Conservation (phyloP, 257 asterid species). For the Osmanthus fragrans region DNA sequence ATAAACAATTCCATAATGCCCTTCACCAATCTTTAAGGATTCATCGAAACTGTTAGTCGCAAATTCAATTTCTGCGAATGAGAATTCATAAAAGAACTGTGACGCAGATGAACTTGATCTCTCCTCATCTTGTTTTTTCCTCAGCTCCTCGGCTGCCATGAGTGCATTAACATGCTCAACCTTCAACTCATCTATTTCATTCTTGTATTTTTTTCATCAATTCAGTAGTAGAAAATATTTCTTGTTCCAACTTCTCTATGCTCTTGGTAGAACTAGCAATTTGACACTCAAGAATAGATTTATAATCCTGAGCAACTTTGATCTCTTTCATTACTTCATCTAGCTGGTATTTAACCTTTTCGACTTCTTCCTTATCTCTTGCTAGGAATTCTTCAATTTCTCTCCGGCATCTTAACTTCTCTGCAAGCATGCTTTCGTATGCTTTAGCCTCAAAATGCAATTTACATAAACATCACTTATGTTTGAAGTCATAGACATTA, state of each 20-base stretch:
- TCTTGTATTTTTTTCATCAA: constrained; percentile 78
- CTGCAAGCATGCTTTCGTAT: constrained; percentile 50
- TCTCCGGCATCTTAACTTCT: constrained; percentile 58
- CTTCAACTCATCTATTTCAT: constrained; percentile 73
- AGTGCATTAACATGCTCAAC: constrained; percentile 70
- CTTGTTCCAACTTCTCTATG: constrained; percentile 72
- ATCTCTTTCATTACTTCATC: constrained; percentile 47
- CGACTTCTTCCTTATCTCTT: constrained; percentile 56
- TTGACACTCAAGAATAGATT: constrained; percentile 53
- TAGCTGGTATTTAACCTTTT: constrained; percentile 49
- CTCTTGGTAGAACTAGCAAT: constrained; percentile 54
- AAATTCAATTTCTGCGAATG: constrained; percentile 68
- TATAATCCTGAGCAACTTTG: constrained; percentile 53
- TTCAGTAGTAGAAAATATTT: constrained; percentile 74
- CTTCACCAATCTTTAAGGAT: constrained; percentile 73
- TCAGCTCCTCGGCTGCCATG: constrained; percentile 60
- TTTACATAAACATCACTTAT: constrained; percentile 3
- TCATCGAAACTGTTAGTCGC: constrained; percentile 65
- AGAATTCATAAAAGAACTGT: constrained; percentile 68
- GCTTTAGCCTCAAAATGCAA: constrained; percentile 51
- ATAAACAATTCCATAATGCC: constrained; percentile 81
- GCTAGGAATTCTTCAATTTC: constrained; percentile 68
- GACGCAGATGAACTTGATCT: constrained; percentile 50
- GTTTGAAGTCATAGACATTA: constrained; percentile 11
- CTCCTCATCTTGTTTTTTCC: constrained; percentile 49